Evolutionary conservation across 2,329 filamentous ascomycete species (phyloP).

Genomic region (Epicoccum sorghinum): DNA sequence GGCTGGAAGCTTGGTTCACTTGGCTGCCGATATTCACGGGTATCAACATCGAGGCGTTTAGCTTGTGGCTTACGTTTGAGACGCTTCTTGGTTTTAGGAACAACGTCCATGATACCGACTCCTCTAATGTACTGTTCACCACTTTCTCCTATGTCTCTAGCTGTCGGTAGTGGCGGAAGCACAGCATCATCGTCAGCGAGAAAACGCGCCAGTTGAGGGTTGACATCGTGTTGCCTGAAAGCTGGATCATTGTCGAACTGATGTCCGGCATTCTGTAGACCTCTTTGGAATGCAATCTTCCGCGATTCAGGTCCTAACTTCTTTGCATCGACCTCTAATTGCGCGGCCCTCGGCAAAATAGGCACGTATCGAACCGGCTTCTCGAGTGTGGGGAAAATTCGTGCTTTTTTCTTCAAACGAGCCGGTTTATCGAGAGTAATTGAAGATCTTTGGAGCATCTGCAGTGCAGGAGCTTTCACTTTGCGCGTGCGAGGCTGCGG

Average conservation of each 20-base stretch:
- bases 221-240: slow-evolving; percentile 21
- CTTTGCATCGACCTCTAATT: slow-evolving; percentile 52
- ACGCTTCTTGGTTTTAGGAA: slow-evolving; percentile 26
- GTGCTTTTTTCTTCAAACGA: slow-evolving; percentile 1
- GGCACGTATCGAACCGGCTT: slow-evolving; percentile 2
- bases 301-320: slow-evolving; percentile 45
- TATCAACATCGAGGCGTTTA: slow-evolving; percentile 54
- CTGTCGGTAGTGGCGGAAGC: slow-evolving; percentile 28
- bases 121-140: not conserved
- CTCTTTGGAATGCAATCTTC: slow-evolving; percentile 46
- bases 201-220: slow-evolving; percentile 41
- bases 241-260: slow-evolving; percentile 24
- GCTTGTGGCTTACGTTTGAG: slow-evolving; percentile 49
- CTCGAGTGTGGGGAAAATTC: not conserved
- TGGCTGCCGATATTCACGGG: slow-evolving; percentile 54
- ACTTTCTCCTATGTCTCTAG: slow-evolving; percentile 23
- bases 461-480: slow-evolving; percentile 12
- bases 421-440: not conserved
- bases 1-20: slow-evolving; percentile 39
- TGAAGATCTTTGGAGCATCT: slow-evolving; percentile 18
- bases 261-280: slow-evolving; percentile 38
- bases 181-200: slow-evolving; percentile 38
- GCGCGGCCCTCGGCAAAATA: slow-evolving; percentile 41
- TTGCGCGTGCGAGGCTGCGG: not conserved
- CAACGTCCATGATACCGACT: not conserved